Evolutionary conservation across 768 basidiomycete species (phyloP).

Genomic region (Asterophora lycoperdoides): DNA sequence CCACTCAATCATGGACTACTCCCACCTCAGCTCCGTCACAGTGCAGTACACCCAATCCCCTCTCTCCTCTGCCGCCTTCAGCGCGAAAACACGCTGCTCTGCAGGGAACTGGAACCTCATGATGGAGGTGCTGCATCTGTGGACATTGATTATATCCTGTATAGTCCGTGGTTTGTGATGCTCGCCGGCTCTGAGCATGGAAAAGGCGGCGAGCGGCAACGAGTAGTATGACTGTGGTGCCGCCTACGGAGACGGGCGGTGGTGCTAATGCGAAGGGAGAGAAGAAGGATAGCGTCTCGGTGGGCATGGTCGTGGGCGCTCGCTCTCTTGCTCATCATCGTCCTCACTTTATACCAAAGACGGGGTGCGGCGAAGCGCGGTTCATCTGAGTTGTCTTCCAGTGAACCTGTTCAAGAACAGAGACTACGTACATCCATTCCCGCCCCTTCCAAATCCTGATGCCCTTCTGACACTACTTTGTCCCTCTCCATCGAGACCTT

Average conservation of each 20-base stretch:
- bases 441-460: neutral
- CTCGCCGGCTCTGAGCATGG: neutral
- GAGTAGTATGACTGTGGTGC: neutral
- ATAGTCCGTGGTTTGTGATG: slow-evolving; percentile 18
- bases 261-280: neutral
- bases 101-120: slow-evolving; percentile 22
- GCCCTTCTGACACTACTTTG: neutral
- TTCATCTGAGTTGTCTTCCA: neutral
- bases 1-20: slow-evolving; percentile 23
- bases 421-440: neutral
- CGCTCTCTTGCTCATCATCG: neutral
- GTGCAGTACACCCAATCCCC: slow-evolving; percentile 19
- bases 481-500: no score
- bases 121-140: slow-evolving; percentile 20
- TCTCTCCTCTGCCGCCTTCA: slow-evolving; percentile 7
- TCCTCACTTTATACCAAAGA: neutral
- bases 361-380: neutral
- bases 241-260: neutral
- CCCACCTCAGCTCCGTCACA: slow-evolving; percentile 18
- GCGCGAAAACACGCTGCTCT: slow-evolving; percentile 22
- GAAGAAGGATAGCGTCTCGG: neutral
- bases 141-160: slow-evolving; percentile 25
- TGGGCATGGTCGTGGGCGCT: slow-evolving; percentile 5
- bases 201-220: neutral
- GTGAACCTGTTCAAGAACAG: no score